Percentiles rank a stretch among this genome's conserved stretches.
Conservation (phyloP, 345 rosid genomes). For the Boechera stricta region DNA sequence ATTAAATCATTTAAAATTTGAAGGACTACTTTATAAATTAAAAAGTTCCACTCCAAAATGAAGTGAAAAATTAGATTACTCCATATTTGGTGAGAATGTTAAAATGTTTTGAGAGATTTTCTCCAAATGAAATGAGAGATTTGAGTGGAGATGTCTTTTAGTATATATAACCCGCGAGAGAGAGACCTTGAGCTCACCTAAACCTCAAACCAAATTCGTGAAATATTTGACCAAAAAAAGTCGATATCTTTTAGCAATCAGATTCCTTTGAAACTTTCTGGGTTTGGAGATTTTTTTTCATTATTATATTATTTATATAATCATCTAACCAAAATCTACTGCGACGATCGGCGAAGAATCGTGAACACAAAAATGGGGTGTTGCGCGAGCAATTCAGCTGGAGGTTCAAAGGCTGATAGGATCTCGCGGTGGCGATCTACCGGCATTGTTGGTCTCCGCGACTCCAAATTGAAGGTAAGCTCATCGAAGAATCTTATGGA, state of each 20-base stretch:
- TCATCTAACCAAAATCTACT: neutral
- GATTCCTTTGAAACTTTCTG: conserved; percentile 36
- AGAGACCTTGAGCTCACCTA: conserved; percentile 42
- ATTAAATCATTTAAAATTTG: no score
- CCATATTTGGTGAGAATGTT: no score
- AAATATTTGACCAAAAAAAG: conserved; percentile 19
- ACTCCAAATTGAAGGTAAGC: conserved; percentile 82
- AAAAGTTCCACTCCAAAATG: no score
- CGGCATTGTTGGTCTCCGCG: conserved; percentile 92
- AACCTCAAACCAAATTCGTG: conserved; percentile 31
- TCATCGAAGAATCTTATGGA: conserved; percentile 8
- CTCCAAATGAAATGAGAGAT: no score
- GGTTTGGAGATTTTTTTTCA: conserved; percentile 10
- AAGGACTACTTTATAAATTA: no score
- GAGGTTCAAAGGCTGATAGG: conserved; percentile 71
- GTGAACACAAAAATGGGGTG: conserved; percentile 67
- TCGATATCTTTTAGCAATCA: conserved; percentile 6
- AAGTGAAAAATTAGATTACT: no score
- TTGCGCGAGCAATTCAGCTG: conserved; percentile 70
- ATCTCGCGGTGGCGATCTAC: conserved; percentile 93
- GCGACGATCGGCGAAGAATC: conserved; percentile 33
- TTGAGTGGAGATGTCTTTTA: no score
- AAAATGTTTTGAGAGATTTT: no score
- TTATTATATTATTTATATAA: neutral
- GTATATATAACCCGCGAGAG: conserved; percentile 13